Conservation (phyloP, 768 basidiomycete species). For the Termitomyces sp. region DNA sequence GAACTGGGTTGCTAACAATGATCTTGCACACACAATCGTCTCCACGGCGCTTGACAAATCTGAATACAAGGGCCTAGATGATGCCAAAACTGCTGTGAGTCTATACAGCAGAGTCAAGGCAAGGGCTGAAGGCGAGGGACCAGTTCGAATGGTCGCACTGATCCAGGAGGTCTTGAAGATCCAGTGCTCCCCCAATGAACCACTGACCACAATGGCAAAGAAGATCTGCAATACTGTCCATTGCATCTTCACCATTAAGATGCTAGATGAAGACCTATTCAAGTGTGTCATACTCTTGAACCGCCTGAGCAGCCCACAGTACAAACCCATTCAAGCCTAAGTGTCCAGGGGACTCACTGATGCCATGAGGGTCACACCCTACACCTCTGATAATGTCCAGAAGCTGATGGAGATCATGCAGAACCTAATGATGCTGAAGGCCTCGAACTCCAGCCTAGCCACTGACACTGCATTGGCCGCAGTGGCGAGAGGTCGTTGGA, state of each 20-base stretch:
- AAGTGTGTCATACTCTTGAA: neutral
- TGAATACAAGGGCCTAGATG: neutral
- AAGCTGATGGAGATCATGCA: neutral
- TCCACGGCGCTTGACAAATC: neutral
- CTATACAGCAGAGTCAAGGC: neutral
- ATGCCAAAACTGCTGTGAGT: neutral
- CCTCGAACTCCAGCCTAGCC: neutral
- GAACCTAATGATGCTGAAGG: neutral
- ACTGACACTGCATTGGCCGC: too few relatives aligned
- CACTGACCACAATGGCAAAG: neutral
- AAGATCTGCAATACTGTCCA: neutral
- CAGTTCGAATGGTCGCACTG: neutral
- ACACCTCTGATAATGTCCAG: neutral
- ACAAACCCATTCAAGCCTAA: neutral
- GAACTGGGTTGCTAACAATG: neutral
- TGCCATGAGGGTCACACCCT: neutral
- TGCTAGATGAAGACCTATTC: neutral
- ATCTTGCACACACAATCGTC: neutral
- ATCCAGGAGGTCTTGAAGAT: neutral
- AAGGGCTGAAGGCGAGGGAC: neutral
- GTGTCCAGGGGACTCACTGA: neutral
- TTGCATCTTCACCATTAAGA: neutral
- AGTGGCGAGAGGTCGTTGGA: too few relatives aligned
- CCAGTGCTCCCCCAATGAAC: neutral
- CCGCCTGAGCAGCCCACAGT: neutral